Percentiles rank a stretch among this genome's conserved stretches.
Evolutionary conservation across 1,139 yeast genomes (phyloP).

Genomic region (Magnusiomyces tetraspermus): DNA sequence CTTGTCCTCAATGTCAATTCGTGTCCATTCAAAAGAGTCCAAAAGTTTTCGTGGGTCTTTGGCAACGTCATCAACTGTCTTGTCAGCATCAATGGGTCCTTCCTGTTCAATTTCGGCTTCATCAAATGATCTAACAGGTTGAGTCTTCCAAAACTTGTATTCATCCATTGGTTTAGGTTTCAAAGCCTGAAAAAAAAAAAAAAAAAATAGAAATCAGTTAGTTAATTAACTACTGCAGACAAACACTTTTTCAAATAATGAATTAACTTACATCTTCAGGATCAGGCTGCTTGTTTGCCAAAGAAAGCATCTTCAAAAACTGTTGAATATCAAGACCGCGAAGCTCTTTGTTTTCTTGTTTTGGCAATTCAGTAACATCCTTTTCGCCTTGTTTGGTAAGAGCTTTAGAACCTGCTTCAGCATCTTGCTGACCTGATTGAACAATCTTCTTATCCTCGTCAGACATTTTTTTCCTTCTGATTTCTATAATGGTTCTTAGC

Average conservation of each 20-base stretch:
- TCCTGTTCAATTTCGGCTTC: constrained; percentile 55
- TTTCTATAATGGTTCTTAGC: too few relatives aligned
- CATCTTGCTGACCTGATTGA: too few relatives aligned
- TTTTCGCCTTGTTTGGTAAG: not conserved
- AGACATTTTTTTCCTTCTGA: too few relatives aligned
- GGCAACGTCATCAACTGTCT: constrained; percentile 64
- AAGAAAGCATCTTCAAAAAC: constrained; percentile 33
- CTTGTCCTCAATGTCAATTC: constrained; percentile 54
- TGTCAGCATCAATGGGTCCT: constrained; percentile 72
- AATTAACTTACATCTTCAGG: constrained; percentile 9
- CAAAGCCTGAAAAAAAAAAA: constrained; percentile 5
- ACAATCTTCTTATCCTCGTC: too few relatives aligned
- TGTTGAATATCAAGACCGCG: constrained; percentile 32
- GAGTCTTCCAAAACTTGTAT: constrained; percentile 96
- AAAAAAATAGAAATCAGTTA: not conserved
- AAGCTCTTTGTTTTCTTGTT: not conserved
- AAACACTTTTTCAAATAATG: not conserved
- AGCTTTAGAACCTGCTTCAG: not conserved
- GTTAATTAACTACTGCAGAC: not conserved
- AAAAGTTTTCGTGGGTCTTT: constrained; percentile 61
- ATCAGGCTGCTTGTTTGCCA: constrained; percentile 12
- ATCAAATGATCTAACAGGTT: constrained; percentile 74
- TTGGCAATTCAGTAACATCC: not conserved
- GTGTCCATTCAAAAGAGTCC: constrained; percentile 80
- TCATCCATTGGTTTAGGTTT: constrained; percentile 63